A percentile compares a stretch with the other conserved stretches of the same genome.
Evolutionary conservation across 2,329 filamentous ascomycete species (phyloP).

Genomic region (Pyrenophora tritici-repentis): DNA sequence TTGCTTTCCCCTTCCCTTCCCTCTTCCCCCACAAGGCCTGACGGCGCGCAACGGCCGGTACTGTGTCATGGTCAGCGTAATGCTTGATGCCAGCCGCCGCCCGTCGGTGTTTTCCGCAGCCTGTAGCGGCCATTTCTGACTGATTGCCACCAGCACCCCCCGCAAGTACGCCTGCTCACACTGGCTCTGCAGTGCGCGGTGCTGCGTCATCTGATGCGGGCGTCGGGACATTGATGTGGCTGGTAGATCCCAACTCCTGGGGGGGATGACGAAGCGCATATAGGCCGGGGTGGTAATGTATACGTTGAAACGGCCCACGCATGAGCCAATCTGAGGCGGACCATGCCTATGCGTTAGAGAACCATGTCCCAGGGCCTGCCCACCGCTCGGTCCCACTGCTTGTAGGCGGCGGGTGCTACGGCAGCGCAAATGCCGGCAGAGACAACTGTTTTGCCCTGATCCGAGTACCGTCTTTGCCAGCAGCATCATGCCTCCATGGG

Average conservation of each 20-base stretch:
- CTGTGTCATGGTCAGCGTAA: conserved; percentile 17
- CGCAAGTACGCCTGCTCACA: conserved; percentile 27
- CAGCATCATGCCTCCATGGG: conserved; percentile 32
- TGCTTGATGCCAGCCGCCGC: too few relatives aligned
- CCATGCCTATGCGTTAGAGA: conserved; percentile 47
- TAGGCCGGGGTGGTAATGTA: conserved; percentile 41
- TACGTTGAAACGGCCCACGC: conserved; percentile 49
- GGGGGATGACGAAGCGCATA: conserved; percentile 47
- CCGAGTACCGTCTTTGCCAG: conserved; percentile 33
- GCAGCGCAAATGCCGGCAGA: conserved; percentile 42
- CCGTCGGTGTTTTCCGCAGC: background rate
- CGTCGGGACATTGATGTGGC: conserved; percentile 42
- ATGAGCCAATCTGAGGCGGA: conserved; percentile 47
- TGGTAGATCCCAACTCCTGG: conserved; percentile 41
- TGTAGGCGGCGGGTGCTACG: conserved; percentile 44
- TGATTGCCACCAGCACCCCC: conserved; percentile 28
- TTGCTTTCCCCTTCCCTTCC: conserved; percentile 7
- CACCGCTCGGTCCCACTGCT: conserved; percentile 35
- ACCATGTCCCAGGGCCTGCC: conserved; percentile 31
- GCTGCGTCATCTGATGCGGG: conserved; percentile 38
- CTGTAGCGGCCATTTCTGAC: conserved; percentile 21
- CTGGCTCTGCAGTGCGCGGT: conserved; percentile 27
- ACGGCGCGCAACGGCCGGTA: conserved; percentile 4
- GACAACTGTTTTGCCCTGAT: conserved; percentile 38
- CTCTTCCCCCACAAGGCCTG: conserved; percentile 11